phyloP scores from a whole-genome alignment of 106 monocot genomes.

The Gastrodia elata region DNA sequence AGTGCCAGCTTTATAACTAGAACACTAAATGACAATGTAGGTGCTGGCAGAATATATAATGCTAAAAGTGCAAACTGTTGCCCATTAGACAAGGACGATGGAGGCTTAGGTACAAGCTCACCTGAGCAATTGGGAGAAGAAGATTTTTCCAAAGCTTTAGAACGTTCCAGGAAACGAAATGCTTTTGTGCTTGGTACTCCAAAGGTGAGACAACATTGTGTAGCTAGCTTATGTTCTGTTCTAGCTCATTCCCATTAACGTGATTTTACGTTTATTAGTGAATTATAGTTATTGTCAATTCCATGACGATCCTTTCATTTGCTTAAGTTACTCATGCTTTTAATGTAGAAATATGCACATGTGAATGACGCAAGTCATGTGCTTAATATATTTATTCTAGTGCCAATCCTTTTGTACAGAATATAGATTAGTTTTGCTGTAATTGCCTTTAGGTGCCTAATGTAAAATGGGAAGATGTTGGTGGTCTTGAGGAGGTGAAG shows the following conservation, averaged over 20 bases:
- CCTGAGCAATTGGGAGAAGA: slow-evolving; percentile 26
- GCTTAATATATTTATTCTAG: neutral
- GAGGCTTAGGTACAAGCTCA: slow-evolving; percentile 2
- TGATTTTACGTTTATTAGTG: neutral
- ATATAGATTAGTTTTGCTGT: slow-evolving; percentile 3
- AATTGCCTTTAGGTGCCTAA: slow-evolving; percentile 66
- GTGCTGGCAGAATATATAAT: slow-evolving; percentile 4
- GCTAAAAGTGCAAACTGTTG: slow-evolving; percentile 7
- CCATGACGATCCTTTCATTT: neutral
- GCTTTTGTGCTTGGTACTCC: slow-evolving; percentile 84
- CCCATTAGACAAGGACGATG: slow-evolving; percentile 8
- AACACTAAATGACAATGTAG: slow-evolving; percentile 11
- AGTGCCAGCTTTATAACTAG: slow-evolving; percentile 44
- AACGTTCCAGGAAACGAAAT: slow-evolving; percentile 82
- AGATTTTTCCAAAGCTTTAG: slow-evolving; percentile 67
- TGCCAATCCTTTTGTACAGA: neutral
- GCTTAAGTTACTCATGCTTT: neutral
- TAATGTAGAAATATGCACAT: neutral
- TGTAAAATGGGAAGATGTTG: slow-evolving; percentile 99
- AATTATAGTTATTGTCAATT: neutral
- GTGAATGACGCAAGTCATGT: neutral
- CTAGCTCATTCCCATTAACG: neutral
- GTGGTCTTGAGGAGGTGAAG: slow-evolving; percentile 99
- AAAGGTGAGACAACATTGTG: slow-evolving; percentile 45
- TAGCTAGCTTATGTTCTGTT: neutral